phyloP scores from a whole-genome alignment of 2,329 filamentous ascomycete genomes.

The Lecanoromycetidae sp. region DNA sequence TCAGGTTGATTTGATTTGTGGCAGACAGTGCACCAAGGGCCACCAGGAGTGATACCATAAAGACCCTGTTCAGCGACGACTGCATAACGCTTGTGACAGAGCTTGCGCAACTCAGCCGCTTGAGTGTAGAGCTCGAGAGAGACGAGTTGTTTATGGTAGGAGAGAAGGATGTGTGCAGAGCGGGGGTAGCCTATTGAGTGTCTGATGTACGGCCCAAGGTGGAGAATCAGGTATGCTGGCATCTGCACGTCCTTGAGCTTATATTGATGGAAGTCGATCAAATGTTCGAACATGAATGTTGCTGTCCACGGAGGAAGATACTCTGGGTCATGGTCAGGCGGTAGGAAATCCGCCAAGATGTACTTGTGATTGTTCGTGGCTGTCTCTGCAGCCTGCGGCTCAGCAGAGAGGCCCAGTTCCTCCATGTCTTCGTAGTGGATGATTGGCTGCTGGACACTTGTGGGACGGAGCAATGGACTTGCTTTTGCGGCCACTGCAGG shows the following conservation, averaged over 20 bases:
- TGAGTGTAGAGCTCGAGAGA: slow-evolving; percentile 23
- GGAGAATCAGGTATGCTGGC: slow-evolving; percentile 34
- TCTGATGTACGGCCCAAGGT: slow-evolving; percentile 32
- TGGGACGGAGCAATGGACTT: neutral
- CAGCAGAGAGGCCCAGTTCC: neutral
- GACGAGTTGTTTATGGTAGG: slow-evolving; percentile 46
- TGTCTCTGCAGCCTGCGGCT: neutral
- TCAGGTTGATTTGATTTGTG: slow-evolving; percentile 40
- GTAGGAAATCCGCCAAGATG: slow-evolving; percentile 6
- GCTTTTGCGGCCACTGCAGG: neutral
- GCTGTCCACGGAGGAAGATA: slow-evolving; percentile 12
- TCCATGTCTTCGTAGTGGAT: slow-evolving; percentile 9
- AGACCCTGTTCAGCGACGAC: slow-evolving; percentile 45
- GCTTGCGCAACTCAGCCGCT: slow-evolving; percentile 47
- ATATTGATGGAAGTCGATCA: slow-evolving; percentile 31
- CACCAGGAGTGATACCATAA: slow-evolving; percentile 34
- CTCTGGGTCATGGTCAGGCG: neutral
- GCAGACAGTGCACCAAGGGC: slow-evolving; percentile 41
- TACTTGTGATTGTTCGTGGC: neutral
- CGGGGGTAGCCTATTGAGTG: slow-evolving; percentile 30
- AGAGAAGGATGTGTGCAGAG: slow-evolving; percentile 20
- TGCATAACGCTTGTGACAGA: slow-evolving; percentile 44
- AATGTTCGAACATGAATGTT: slow-evolving; percentile 28
- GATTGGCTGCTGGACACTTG: neutral
- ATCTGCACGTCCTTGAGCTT: slow-evolving; percentile 36